Evolutionary conservation across 805 yeast species (phyloP), one percentile per base, ranked within the genome.

Genomic region (Hanseniaspora lindneri): DNA sequence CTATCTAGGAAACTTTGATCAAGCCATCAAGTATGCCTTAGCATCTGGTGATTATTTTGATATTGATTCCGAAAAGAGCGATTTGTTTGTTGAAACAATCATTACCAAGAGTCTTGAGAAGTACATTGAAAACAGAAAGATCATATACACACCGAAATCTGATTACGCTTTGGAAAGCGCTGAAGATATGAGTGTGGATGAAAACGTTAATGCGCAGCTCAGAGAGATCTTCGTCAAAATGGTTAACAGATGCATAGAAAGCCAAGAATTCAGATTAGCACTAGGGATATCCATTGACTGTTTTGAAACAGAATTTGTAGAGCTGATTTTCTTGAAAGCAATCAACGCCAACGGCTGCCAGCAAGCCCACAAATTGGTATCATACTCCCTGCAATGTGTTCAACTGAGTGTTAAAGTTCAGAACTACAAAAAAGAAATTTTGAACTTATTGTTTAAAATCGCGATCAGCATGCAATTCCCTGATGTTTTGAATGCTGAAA

Each of bases 31-130:
- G 61, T 92, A 79, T 62, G 89, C 96, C 2, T 73, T 92, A 39
- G 80, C 77, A 28, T 89, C 97, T 19, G 96, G 84, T 27, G 72
- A 77, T 24, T 78, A 76, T 58, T 87, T 92, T 62, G 74, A 88
- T 63, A 69, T 87, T 44, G 70, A 76, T 51, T 14, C 28, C 7
- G 56, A 58, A 35, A 86, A 82, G 56, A 70, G 74, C 52, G 74
- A 85, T n/a, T 94, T 89, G 66, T 92, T 76, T 66, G 83, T 82
- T 52, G 95, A 92, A 66, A 89, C 97, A 3, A 83, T 92, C 57
- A 92, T 92, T 24, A 83, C 95, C 23, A 85, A 88, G 62, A 86
- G 96, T 64, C 83, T 92, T 63, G 86, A 83, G 59, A 76, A 76
- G 54, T 92, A 92, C 64, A 83, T 83, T 53, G 65, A 69, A 36